Base-by-base conservation (phyloP, 208 protist genomes). In the Trypanosoma cruzi region DNA sequence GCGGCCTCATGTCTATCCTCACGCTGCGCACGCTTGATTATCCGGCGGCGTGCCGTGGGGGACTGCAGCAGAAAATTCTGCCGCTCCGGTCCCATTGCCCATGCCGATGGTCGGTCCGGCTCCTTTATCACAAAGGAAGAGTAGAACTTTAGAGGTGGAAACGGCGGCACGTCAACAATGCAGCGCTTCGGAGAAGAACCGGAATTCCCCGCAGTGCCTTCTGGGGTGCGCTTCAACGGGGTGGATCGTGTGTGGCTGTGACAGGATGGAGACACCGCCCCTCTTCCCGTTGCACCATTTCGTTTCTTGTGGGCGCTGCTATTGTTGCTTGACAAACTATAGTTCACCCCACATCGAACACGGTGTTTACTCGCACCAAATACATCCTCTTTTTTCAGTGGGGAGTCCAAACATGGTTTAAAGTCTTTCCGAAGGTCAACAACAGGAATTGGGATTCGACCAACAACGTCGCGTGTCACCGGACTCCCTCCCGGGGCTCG, bases 361-460 rank as follows among this genome's bases (percentile, higher is more conserved):
- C 81, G 78, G 18, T 56, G 55, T 66, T 82, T 82, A 56, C 54
- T 16, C 26, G 24, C 37, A 26, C 57, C 37, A 22, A 63, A 52
- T 24, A 32, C 52, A 31, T 82, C 75, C 48, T 79, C 81, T n/a
- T 72, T 72, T 14, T 82, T 60, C 4, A 48, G 53, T 14, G 76
- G 69, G 11, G 81, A 57, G 48, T 90, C 81, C 37, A 82, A 44
- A 6, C 75, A 76, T 1, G 81, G 68, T 13, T 75, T 76, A 55
- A 91, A 91, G 26, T 84, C 82, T 26, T 18, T 77, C 37, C 86
- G 82, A 10, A 91, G 64, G 49, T 91, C 86, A 0, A 91, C 74
- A n/a, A 88, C 63, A 13, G 81, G 81, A 53, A 91, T 68, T 24
- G 56, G 59, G 20, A 69, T 28, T 32, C 52, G 53, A 13, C 42